phyloP scores from a whole-genome alignment of 495 filamentous ascomycete genomes.

The Penicillium cataractarum region DNA sequence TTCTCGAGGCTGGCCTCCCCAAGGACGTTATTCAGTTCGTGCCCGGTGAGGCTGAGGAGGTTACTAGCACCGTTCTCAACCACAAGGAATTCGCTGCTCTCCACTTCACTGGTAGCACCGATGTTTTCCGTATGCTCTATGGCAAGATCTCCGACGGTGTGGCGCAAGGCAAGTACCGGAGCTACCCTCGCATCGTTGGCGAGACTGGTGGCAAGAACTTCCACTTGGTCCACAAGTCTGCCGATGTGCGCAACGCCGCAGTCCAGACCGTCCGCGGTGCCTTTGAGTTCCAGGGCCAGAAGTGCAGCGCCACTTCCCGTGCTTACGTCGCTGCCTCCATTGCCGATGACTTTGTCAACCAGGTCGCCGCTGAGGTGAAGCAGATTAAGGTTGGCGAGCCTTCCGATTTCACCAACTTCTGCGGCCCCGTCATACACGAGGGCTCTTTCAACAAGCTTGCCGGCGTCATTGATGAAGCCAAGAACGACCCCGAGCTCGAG shows the following conservation, averaged over 20 bases:
- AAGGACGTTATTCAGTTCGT: conserved; percentile 83
- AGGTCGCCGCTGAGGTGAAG: conserved; percentile 65
- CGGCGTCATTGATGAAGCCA: conserved; percentile 63
- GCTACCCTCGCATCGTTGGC: conserved; percentile 81
- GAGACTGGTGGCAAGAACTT: conserved; percentile 93
- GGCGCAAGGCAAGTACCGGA: conserved; percentile 69
- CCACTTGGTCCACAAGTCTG: conserved; percentile 75
- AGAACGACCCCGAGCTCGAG: conserved; percentile 63
- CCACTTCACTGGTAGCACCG: conserved; percentile 82
- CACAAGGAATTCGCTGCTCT: conserved; percentile 76
- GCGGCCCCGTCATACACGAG: conserved; percentile 60
- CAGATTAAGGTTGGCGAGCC: conserved; percentile 71
- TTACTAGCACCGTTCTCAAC: conserved; percentile 70
- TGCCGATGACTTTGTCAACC: conserved; percentile 65
- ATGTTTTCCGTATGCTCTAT: conserved; percentile 80
- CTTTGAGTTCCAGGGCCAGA: conserved; percentile 87
- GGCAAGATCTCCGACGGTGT: conserved; percentile 74
- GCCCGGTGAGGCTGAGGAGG: conserved; percentile 75
- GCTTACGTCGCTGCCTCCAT: conserved; percentile 72
- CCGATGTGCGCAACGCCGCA: conserved; percentile 74
- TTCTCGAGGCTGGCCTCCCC: conserved; percentile 80
- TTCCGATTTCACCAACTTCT: conserved; percentile 65
- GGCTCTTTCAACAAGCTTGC: conserved; percentile 57
- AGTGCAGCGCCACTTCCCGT: conserved; percentile 83
- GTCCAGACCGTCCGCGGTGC: conserved; percentile 79